These are phyloP conservation scores for Haplosporangium sp. DNA, from an alignment of 371 early-diverging fungal species.

Conservation along the genomic window DNA sequence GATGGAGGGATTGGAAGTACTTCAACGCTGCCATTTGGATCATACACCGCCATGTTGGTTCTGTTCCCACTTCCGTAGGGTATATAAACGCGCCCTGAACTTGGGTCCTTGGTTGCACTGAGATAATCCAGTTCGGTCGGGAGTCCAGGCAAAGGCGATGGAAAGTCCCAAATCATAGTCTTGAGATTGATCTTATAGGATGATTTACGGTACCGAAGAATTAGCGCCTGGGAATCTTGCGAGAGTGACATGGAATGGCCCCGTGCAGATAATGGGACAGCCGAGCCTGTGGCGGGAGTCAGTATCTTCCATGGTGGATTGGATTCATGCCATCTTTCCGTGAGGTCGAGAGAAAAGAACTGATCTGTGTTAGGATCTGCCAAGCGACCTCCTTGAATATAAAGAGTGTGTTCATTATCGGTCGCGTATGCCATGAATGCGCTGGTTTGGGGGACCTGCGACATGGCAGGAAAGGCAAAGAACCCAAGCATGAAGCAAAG, in stretches of 20 bases:
- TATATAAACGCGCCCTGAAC: not conserved
- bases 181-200: too few relatives aligned
- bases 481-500: too few relatives aligned
- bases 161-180: too few relatives aligned
- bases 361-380: not conserved
- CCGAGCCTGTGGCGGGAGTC: too few relatives aligned
- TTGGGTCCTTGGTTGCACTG: not conserved
- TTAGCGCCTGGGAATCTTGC: too few relatives aligned
- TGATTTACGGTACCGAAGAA: too few relatives aligned
- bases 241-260: slow-evolving; percentile 4
- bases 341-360: slow-evolving; percentile 7
- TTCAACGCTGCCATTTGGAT: not conserved
- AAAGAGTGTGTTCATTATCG: not conserved
- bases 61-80: not conserved
- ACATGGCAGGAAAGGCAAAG: too few relatives aligned
- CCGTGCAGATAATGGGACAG: not conserved
- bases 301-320: slow-evolving; percentile 2
- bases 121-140: not conserved
- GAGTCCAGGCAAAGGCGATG: not conserved
- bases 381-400: not conserved
- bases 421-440: slow-evolving; percentile 3
- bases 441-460: not conserved
- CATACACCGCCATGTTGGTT: not conserved
- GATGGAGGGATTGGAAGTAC: not conserved
- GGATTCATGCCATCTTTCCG: not conserved